Percentiles rank a stretch among this genome's conserved stretches.
Evolutionary conservation across 2,329 filamentous ascomycete genomes (phyloP).

Genomic region (Coniosporium tulheliwenetii): DNA sequence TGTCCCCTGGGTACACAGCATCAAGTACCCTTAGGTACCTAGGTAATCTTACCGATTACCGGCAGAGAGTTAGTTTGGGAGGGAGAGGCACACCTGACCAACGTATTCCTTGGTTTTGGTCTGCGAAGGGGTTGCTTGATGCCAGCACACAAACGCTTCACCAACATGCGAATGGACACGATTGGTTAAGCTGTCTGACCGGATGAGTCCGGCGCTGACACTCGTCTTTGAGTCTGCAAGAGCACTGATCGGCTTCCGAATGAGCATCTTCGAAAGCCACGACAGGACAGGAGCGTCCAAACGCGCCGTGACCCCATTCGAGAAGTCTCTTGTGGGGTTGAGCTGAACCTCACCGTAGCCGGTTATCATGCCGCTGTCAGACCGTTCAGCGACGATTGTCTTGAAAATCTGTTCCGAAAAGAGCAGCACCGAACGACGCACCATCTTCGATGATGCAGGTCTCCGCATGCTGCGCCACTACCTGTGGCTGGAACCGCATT

Average conservation of each 20-base stretch:
- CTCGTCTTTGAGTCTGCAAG: neutral
- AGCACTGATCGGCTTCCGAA: neutral
- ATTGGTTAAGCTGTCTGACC: slow-evolving; percentile 54
- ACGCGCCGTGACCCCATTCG: neutral
- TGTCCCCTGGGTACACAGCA: slow-evolving; percentile 50
- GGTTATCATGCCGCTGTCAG: neutral
- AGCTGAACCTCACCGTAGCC: neutral
- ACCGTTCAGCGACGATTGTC: neutral
- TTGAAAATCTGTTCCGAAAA: too few species aligned
- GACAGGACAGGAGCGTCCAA: neutral
- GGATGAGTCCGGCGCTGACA: slow-evolving; percentile 15
- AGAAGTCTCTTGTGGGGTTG: neutral
- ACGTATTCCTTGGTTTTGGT: too few species aligned
- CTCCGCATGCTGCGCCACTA: too few species aligned
- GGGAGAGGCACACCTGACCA: too few species aligned
- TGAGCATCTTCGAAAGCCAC: neutral
- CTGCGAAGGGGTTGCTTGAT: slow-evolving; percentile 47
- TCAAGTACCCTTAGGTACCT: too few species aligned
- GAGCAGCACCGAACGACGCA: too few species aligned
- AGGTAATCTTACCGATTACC: too few species aligned
- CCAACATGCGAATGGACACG: slow-evolving; percentile 63
- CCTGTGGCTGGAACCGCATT: too few species aligned
- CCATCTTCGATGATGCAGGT: too few species aligned
- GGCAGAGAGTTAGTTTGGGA: too few species aligned
- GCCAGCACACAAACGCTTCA: slow-evolving; percentile 54